Base-by-base conservation (phyloP, 768 basidiomycete genomes). In the Agrocybe praecox region DNA sequence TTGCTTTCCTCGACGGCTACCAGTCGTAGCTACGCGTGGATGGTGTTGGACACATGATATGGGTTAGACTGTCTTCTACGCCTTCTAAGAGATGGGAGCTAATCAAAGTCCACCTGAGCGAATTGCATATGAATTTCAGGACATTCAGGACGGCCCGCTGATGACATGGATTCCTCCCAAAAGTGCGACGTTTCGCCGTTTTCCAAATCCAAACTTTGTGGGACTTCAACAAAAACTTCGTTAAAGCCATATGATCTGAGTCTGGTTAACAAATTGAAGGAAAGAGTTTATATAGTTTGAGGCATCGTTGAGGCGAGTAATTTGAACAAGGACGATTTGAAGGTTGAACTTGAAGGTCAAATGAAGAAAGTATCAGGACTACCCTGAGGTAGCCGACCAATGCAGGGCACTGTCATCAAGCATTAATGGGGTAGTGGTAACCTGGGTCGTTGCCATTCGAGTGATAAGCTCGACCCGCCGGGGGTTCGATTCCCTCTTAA, bases 401-500 rank as follows among this genome's bases (percentile, higher is more conserved):
- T n/a, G n/a, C n/a, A n/a, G n/a, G n/a, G n/a, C n/a, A n/a, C n/a
- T n/a, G n/a, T 10, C 5, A 14, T 58, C 43, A 46, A 63, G 69
- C 69, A 70, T 68, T 68, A 67, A 72, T 69, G 67, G 68, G 63
- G 63, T 64, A 62, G 60, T 64, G 63, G 63, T 64, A 55, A 55
- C 53, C 53, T 55, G 53, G 53, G 53, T 55, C 53, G 53, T 55
- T 55, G 53, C 53, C 53, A 55, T 55, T 55, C 53, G 53, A 55
- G 46, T 33, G 21, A 55, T 56, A 61, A 66, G 60, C 59, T 84
- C 86, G 87, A 88, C 85, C 87, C 87, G 87, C 87, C 87, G 87
- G 86, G 86, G 86, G 87, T 89, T 89, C 86, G 85, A 89, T 89
- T 88, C 87, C 86, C 87, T 59, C 86, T 88, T 88, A 86, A 88